A percentile compares a stretch with the other conserved stretches of the same genome.
These are phyloP conservation scores for Gnetum montanum DNA, from an alignment of 75 land plant genomes.

Conservation along the genomic window DNA sequence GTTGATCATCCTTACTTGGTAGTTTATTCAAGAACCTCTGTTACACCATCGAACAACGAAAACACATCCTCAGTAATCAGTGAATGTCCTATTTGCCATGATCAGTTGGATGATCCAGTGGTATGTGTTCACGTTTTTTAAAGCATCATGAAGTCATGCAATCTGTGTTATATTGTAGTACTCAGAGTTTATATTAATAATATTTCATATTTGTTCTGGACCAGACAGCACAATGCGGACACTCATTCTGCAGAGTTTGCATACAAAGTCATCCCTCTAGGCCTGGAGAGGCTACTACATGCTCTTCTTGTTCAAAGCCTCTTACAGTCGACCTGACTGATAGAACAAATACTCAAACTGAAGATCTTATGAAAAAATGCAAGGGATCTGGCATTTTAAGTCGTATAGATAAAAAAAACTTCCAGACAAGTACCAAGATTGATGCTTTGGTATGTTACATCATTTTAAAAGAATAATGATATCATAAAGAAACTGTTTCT, in stretches of 20 bases:
- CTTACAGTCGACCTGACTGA: conserved; percentile 62
- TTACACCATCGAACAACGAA: not conserved
- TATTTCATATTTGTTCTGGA: conserved; percentile 5
- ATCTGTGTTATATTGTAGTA: too few relatives aligned
- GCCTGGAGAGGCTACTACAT: conserved; percentile 23
- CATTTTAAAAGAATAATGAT: too few relatives aligned
- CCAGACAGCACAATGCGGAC: conserved; percentile 62
- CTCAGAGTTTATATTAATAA: too few relatives aligned
- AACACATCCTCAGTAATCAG: conserved; percentile 3
- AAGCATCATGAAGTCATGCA: too few relatives aligned
- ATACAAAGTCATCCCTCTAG: conserved; percentile 38
- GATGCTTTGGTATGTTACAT: conserved; percentile 71
- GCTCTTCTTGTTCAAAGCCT: conserved; percentile 65
- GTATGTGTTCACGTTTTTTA: conserved; percentile 34
- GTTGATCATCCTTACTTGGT: conserved; percentile 96
- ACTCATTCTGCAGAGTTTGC: conserved; percentile 73
- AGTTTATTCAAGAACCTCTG: conserved; percentile 38
- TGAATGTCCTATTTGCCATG: conserved; percentile 59
- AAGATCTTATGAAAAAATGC: conserved; percentile 8
- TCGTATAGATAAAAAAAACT: conserved; percentile 41
- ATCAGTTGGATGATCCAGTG: conserved; percentile 54
- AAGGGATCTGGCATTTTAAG: conserved; percentile 69
- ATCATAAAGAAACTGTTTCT: too few relatives aligned
- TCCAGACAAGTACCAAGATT: conserved; percentile 86
- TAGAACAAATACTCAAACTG: conserved; percentile 7